Base-by-base conservation (phyloP, 2,329 filamentous ascomycete genomes). In the Colletotrichum neosansevieriae region DNA sequence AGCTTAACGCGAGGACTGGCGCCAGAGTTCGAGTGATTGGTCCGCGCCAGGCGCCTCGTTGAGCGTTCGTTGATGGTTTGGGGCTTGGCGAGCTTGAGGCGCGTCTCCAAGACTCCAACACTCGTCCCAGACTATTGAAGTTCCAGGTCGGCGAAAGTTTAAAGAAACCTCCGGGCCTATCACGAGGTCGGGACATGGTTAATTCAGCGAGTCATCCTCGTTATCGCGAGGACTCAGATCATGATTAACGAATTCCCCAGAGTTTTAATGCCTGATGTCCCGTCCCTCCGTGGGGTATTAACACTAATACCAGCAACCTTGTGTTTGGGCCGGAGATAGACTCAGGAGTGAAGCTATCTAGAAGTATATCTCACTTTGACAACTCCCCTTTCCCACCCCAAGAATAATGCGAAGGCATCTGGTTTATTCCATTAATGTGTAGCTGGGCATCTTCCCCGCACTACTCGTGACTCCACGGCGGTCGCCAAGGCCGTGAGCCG, bases 11-110 rank as follows among this genome's bases (percentile, higher is more conserved):
- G 19, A 51, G 21, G 34, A 12, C 13, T 17, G 17, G 17, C 44
- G 13, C 13, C 34, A 56, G 24, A 57, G 38, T 63, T 67, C 42
- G n/a, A 63, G 63, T 50, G 50, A 63, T 63, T 67, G 40, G 63
- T n/a, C 42, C 3, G 11, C 29, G 21, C 49, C 29, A 50, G 13
- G 21, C 21, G 24, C 63, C 10, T 6, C 40, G 32, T 40, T 57
- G 21, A 53, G 21, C 21, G 21, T 62, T 63, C 17, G 17, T 17
- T 44, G 24, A 50, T 24, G 19, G 24, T 45, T 34, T 17, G 40
- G 42, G 42, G 19, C 11, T 42, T 12, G 24, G 7, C 36, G 3
- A 44, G 4, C 32, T 19, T 19, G 19, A 42, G 21, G 42, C 32
- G n/a, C 36, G 13, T 38, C 36, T 45, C 11, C 38, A 34, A 60